Evolutionary conservation across 306 rosid genomes (phyloP), one percentile per base, ranked within the genome.

Genomic region (Glycine soja): DNA sequence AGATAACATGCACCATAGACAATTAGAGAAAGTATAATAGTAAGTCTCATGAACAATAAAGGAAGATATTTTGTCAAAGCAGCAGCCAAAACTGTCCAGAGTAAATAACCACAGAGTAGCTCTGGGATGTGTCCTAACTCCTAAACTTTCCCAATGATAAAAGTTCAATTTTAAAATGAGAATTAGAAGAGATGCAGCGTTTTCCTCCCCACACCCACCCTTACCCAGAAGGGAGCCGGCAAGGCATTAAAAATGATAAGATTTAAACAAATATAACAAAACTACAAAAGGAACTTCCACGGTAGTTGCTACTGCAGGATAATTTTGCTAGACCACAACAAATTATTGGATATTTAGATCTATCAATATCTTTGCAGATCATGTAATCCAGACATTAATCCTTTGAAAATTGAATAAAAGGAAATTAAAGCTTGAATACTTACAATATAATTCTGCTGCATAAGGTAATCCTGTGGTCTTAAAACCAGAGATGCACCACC

Each of bases 381-480:
- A 74, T 16, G 24, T 52, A 51, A 34, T 68, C 64, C 32, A 79
- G 79, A 57, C 50, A 43, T 68, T 16, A 50, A 51, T 72, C 59
- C 79, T 5, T 14, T 40, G 48, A 51, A 81, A 46, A 11, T 81
- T n/a, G 73, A 74, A 16, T 61, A 75, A 57, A 43, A 16, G 8
- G 43, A 68, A 42, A 63, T 8, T 54, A 46, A 76, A 72, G 75
- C 54, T 70, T 56, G 48, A 58, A 63, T 67, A 77, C 99, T 86
- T 82, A 95, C 98, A 80, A 85, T 83, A 52, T 89, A 87, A 79
- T 62, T 87, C 81, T 92, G 90, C 81, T 81, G 89, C 72, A 93
- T 56, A 75, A 95, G 97, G 85, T 95, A 93, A 85, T 95, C 99
- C 84, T 85, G 91, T 76, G 98, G 97, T 80, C 91, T 86, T 80